Evolutionary conservation across 140 eudicot species (phyloP).

Genomic region (Ambrosia hybrid): DNA sequence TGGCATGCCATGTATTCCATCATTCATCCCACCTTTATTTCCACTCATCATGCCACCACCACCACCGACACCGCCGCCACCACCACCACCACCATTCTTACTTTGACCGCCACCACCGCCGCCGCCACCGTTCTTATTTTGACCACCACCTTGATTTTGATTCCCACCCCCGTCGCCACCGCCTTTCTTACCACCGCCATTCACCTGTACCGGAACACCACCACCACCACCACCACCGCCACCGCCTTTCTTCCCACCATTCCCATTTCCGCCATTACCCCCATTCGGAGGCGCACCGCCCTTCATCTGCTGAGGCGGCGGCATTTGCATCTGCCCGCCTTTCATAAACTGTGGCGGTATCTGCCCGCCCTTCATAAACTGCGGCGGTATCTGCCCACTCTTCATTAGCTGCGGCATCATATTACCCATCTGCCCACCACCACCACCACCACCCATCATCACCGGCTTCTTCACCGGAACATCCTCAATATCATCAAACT

Average conservation of each 20-base stretch:
- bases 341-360: constrained; percentile 53
- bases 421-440: constrained; percentile 38
- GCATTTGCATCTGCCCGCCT: constrained; percentile 28
- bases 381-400: constrained; percentile 34
- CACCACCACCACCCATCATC: constrained; percentile 42
- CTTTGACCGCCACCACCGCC: constrained; percentile 4
- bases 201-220: constrained; percentile 31
- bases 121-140: constrained; percentile 16
- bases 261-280: constrained; percentile 45
- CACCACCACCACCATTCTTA: not conserved
- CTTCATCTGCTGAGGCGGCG: constrained; percentile 30
- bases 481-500: constrained; percentile 59
- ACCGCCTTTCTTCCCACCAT: constrained; percentile 60
- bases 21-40: constrained; percentile 64
- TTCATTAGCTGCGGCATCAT: constrained; percentile 54
- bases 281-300: constrained; percentile 33
- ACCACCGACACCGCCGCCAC: constrained; percentile 12
- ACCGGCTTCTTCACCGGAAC: constrained; percentile 53
- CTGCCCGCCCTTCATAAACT: constrained; percentile 53
- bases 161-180: constrained; percentile 24
- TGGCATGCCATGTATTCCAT: constrained; percentile 72
- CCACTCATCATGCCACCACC: constrained; percentile 28
- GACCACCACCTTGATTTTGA: constrained; percentile 2
- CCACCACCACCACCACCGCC: constrained; percentile 31
- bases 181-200: constrained; percentile 54